A percentile compares a stretch with the other conserved stretches of the same genome.
These are phyloP conservation scores for Neospora caninum DNA, from an alignment of 169 alveolate genomes.

Conservation along the genomic window DNA sequence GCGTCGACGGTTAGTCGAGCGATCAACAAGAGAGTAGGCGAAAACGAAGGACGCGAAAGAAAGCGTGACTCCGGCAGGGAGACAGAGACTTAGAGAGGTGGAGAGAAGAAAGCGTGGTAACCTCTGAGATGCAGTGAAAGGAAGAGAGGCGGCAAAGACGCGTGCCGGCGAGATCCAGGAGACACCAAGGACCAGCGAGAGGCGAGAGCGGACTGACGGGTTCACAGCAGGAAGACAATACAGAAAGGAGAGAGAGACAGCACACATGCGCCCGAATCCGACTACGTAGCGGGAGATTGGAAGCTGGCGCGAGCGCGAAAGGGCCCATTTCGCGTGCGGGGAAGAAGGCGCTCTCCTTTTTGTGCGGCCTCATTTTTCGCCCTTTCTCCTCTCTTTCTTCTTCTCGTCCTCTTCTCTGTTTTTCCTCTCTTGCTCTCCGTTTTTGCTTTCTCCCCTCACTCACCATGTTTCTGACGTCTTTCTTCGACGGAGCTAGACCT, in stretches of 20 bases:
- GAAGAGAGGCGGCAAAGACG: not conserved
- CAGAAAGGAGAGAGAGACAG: not conserved
- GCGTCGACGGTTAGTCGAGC: not conserved
- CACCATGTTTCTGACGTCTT: slow-evolving; percentile 25
- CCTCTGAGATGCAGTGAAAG: not conserved
- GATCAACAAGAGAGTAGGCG: not conserved
- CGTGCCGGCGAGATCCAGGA: not conserved
- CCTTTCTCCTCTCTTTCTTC: too few species aligned
- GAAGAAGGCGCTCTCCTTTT: too few species aligned
- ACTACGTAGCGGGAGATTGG: too few species aligned
- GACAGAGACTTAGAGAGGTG: too few species aligned
- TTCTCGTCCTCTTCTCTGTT: too few species aligned
- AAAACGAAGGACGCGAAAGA: not conserved
- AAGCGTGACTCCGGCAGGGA: not conserved
- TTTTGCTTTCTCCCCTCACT: not conserved
- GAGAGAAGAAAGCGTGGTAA: too few species aligned
- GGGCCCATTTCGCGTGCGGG: too few species aligned
- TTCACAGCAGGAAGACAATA: not conserved
- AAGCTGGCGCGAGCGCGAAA: too few species aligned
- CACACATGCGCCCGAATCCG: too few species aligned
- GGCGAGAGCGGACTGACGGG: not conserved
- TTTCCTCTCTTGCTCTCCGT: too few species aligned
- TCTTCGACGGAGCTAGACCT: not conserved
- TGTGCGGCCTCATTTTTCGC: too few species aligned
- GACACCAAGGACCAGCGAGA: not conserved